These are phyloP conservation scores for Verticillium albo-atrum DNA, from an alignment of 2,329 filamentous ascomycete species.

Conservation along the genomic window DNA sequence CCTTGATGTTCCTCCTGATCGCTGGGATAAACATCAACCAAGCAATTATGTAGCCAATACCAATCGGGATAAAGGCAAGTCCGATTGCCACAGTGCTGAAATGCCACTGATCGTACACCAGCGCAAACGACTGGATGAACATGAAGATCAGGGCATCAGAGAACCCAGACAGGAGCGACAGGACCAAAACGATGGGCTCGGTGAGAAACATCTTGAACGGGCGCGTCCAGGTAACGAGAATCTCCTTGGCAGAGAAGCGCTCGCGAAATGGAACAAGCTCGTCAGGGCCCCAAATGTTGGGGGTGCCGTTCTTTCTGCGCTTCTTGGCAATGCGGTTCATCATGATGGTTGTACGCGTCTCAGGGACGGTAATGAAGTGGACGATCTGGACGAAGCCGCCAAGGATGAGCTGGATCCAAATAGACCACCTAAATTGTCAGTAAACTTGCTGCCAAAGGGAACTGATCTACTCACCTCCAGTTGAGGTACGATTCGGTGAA, in stretches of 20 bases:
- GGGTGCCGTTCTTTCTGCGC: constrained; percentile 56
- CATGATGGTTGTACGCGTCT: constrained; percentile 72
- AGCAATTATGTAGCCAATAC: constrained; percentile 61
- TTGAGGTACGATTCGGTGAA: constrained; percentile 63
- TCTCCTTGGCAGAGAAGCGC: constrained; percentile 54
- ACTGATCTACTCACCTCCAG: constrained; percentile 51
- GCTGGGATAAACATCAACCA: constrained; percentile 56
- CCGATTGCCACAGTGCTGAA: constrained; percentile 55
- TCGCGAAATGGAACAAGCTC: constrained; percentile 60
- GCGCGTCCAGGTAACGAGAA: constrained; percentile 53
- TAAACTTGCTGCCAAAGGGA: background rate
- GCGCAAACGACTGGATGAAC: constrained; percentile 66
- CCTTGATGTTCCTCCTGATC: constrained; percentile 47
- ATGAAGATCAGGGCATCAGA: constrained; percentile 74
- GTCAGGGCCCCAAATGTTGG: constrained; percentile 67
- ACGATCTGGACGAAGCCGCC: constrained; percentile 64
- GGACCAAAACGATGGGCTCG: constrained; percentile 67
- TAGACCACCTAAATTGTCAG: constrained; percentile 46
- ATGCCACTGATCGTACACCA: constrained; percentile 65
- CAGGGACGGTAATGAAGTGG: constrained; percentile 67
- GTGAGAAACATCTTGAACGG: constrained; percentile 71
- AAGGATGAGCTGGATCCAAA: constrained; percentile 83
- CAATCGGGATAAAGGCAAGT: constrained; percentile 60
- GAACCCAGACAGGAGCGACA: constrained; percentile 69
- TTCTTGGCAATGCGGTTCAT: constrained; percentile 77